Evolutionary conservation across 805 yeast species (phyloP).

Genomic region (Blastobotrys chiropterorum): DNA sequence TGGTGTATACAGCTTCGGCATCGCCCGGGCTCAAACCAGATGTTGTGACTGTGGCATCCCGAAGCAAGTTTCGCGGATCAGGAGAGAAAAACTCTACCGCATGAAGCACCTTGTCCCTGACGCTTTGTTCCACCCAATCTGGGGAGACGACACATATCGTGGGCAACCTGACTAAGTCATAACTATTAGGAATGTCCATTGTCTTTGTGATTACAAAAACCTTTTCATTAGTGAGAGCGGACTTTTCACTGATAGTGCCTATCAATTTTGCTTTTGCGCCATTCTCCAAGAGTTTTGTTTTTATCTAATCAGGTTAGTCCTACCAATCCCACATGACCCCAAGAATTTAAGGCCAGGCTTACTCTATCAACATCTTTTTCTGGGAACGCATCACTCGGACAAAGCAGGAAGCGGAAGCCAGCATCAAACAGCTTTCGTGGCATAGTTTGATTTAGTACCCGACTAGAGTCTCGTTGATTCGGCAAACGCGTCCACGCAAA

Average conservation of each 20-base stretch:
- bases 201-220: constrained; percentile 22
- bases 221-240: background rate
- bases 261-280: background rate
- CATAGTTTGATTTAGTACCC: background rate
- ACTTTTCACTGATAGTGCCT: background rate
- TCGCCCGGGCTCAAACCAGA: constrained; percentile 54
- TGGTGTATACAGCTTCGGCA: constrained; percentile 60
- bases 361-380: background rate
- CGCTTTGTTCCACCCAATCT: constrained; percentile 52
- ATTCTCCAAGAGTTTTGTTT: background rate
- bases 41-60: constrained; percentile 53
- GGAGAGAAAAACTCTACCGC: constrained; percentile 64
- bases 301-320: background rate
- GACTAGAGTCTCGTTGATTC: background rate
- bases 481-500: background rate
- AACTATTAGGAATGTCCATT: constrained; percentile 47
- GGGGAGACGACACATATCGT: constrained; percentile 59
- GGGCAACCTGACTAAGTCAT: constrained; percentile 36
- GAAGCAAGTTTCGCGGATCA: constrained; percentile 59
- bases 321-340: too few species aligned
- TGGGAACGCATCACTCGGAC: background rate
- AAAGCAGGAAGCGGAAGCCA: background rate
- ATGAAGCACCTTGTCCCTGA: constrained; percentile 35
- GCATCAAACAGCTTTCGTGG: background rate
- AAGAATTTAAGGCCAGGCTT: too few species aligned